Evolutionary conservation across 805 yeast species (phyloP).

Genomic region (Starmera quercuum): DNA sequence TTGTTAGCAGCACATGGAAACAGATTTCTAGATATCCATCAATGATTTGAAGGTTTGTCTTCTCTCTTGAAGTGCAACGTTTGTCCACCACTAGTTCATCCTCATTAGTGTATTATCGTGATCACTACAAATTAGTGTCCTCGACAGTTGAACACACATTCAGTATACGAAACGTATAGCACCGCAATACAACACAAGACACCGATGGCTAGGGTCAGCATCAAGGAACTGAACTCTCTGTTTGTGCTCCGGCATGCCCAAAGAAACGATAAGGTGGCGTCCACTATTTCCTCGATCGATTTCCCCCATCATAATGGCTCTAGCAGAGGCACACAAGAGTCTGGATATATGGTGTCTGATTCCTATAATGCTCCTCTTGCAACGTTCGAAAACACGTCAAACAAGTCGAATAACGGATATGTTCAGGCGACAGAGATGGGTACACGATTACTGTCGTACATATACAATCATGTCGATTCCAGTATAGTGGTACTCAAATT

Average conservation of each 20-base stretch:
- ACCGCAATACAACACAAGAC: too few species aligned
- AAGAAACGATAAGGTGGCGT: constrained; percentile 18
- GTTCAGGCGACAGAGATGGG: constrained; percentile 19
- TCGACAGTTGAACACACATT: too few species aligned
- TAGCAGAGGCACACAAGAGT: neutral
- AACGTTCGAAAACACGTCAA: constrained; percentile 16
- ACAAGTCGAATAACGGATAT: constrained; percentile 21
- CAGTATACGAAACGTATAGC: too few species aligned
- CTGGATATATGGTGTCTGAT: constrained; percentile 9
- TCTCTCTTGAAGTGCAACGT: too few species aligned
- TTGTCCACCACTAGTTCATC: too few species aligned
- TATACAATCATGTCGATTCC: constrained; percentile 11
- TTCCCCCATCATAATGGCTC: constrained; percentile 4
- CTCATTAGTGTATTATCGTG: too few species aligned
- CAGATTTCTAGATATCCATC: too few species aligned
- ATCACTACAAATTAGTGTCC: too few species aligned
- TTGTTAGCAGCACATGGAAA: too few species aligned
- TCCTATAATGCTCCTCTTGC: constrained; percentile 20
- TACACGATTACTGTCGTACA: constrained; percentile 13
- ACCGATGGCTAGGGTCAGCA: neutral
- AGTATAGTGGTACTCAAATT: constrained; percentile 10
- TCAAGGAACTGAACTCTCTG: constrained; percentile 14
- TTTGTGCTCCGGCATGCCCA: constrained; percentile 22
- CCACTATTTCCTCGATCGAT: constrained; percentile 19
- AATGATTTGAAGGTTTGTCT: too few species aligned